Base-by-base conservation (phyloP, 257 asterid species). In the Solanum pinnatisectum region DNA sequence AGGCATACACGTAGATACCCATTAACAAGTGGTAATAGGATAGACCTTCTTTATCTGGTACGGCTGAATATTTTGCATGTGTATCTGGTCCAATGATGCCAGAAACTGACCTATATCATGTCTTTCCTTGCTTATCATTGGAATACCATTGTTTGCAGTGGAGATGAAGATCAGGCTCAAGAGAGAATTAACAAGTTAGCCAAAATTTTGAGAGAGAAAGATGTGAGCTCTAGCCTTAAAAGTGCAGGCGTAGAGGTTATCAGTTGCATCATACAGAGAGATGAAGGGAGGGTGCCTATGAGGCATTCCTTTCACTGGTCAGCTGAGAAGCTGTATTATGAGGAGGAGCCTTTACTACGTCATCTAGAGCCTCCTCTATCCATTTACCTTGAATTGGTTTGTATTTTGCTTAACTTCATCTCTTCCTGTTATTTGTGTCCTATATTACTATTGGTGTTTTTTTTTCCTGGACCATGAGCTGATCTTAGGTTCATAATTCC, bases 91-190 rank as follows among this genome's bases (percentile, higher is more conserved):
- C 84, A 79, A 27, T 44, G 25, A 81, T 46, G 85, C 20, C 10
- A 42, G 25, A 81, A 81, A 81, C 40, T 30, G 85, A 81, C 85
- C 35, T 39, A 37, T 76, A 12, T 76, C 56, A 76, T 39, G 84
- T 9, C 11, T 13, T 77, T 77, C 84, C 42, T 1, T 87, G 32
- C 83, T 83, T 40, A n/a, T 23, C 35, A 74, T 36, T 74, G 59
- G 6, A 23, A 76, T 36, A 39, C 42, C 68, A 49, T 83, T 88
- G 44, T 86, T 76, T 88, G 88, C 92, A 97, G 99, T 88, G 99
- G 99, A 36, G 99, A 97, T 84, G 99, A 97, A 91, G 99, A 97
- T 91, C 99, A 97, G 91, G 99, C 99, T 87, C 99, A 97, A 93
- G 98, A 97, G 92, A 93, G 99, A 93, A 79, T 96, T 76, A 88